phyloP scores from a whole-genome alignment of 768 basidiomycete genomes.

The Boletus tylopilopsis region DNA sequence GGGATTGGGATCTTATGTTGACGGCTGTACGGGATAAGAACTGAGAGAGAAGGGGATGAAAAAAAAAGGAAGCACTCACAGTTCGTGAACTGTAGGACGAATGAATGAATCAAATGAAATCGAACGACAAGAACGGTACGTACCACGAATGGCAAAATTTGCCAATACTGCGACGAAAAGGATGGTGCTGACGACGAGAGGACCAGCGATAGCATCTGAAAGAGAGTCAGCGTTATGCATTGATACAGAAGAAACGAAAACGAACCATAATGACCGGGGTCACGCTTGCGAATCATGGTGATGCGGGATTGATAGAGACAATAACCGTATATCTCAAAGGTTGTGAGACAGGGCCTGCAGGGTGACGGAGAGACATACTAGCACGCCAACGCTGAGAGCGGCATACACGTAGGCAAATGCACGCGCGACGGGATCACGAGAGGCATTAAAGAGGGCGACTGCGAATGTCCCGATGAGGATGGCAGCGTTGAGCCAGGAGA shows the following conservation, averaged over 20 bases:
- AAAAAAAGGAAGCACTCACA: slow-evolving; percentile 38
- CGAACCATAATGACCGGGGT: slow-evolving; percentile 85
- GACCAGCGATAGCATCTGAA: slow-evolving; percentile 78
- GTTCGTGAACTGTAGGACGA: slow-evolving; percentile 47
- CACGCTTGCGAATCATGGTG: slow-evolving; percentile 84
- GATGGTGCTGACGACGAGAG: slow-evolving; percentile 72
- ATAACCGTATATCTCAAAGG: slow-evolving; percentile 75
- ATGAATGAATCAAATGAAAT: slow-evolving; percentile 5
- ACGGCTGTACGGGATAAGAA: slow-evolving; percentile 16
- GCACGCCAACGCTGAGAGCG: slow-evolving; percentile 63
- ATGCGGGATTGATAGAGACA: slow-evolving; percentile 82
- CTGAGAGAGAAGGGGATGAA: neutral
- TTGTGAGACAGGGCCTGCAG: neutral
- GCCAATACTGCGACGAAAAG: slow-evolving; percentile 86
- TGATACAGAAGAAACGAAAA: slow-evolving; percentile 15
- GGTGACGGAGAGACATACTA: slow-evolving; percentile 38
- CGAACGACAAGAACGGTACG: slow-evolving; percentile 22
- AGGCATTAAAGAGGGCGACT: slow-evolving; percentile 85
- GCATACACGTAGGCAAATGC: slow-evolving; percentile 85
- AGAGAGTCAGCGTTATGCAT: neutral
- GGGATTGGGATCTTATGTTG: slow-evolving; percentile 28
- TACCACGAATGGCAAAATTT: slow-evolving; percentile 87
- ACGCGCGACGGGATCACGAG: slow-evolving; percentile 57
- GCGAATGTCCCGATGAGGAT: slow-evolving; percentile 82
- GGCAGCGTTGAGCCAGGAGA: slow-evolving; percentile 86